A percentile compares a stretch with the other conserved stretches of the same genome.
These are phyloP conservation scores for Stagonosporopsis chrysanthemi DNA, from an alignment of 2,329 filamentous ascomycete species.

Conservation along the genomic window DNA sequence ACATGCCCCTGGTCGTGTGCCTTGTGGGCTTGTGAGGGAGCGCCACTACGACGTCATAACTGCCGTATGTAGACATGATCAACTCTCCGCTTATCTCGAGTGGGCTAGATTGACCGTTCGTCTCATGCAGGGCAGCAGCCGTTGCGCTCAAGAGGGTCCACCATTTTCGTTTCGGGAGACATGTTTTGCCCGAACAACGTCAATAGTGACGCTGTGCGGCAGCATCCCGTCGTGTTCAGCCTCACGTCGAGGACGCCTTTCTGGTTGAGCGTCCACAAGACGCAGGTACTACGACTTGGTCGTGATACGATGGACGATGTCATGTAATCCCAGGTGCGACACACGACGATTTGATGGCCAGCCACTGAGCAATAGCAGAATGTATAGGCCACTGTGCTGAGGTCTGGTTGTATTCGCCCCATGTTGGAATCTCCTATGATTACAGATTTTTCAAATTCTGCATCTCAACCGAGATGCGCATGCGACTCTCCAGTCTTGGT, in stretches of 20 bases:
- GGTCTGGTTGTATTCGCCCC: not conserved
- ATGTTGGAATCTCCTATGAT: not conserved
- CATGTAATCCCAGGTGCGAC: slow-evolving; percentile 8
- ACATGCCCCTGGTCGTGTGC: slow-evolving; percentile 20
- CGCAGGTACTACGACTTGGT: slow-evolving; percentile 26
- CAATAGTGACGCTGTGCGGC: slow-evolving; percentile 30
- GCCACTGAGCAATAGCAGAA: not conserved
- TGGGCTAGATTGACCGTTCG: slow-evolving; percentile 6
- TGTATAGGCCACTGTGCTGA: too few relatives aligned
- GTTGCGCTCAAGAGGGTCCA: slow-evolving; percentile 24
- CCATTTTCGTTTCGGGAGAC: slow-evolving; percentile 8
- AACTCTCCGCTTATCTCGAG: not conserved
- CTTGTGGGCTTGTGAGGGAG: not conserved
- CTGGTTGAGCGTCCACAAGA: slow-evolving; percentile 12
- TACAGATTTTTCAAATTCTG: not conserved
- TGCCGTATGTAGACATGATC: slow-evolving; percentile 17
- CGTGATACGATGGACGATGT: slow-evolving; percentile 15
- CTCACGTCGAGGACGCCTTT: slow-evolving; percentile 11
- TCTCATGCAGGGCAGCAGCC: slow-evolving; percentile 31
- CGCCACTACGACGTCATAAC: slow-evolving; percentile 28
- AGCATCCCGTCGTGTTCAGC: slow-evolving; percentile 19
- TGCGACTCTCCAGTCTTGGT: not conserved
- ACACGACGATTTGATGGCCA: not conserved
- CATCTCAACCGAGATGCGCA: slow-evolving; percentile 2
- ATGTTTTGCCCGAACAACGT: slow-evolving; percentile 26